These are phyloP conservation scores for Viridothelium virens DNA, from an alignment of 495 filamentous ascomycete species.

Conservation along the genomic window DNA sequence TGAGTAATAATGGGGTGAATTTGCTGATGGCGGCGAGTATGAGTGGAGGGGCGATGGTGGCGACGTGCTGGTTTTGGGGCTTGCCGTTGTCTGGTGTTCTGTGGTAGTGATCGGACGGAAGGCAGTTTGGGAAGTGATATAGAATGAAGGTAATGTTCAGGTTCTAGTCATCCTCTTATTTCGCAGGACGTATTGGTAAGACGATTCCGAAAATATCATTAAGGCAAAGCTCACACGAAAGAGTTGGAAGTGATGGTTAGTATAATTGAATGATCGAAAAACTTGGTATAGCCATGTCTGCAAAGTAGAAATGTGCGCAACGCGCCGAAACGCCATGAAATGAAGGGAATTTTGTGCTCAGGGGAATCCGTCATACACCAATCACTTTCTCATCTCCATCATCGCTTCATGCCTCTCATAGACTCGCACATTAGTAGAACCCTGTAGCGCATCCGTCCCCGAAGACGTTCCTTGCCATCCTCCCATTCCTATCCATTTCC, in stretches of 20 bases:
- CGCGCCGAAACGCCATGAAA: conserved; percentile 9
- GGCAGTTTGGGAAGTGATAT: background rate
- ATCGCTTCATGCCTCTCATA: background rate
- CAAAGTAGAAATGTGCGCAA: background rate
- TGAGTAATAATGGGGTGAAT: conserved; percentile 95
- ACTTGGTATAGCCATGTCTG: background rate
- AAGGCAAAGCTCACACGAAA: background rate
- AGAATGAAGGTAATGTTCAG: background rate
- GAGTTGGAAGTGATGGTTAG: background rate
- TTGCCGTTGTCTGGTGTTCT: conserved; percentile 2
- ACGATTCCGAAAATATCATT: background rate
- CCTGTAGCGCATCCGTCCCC: background rate
- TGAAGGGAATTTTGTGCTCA: background rate
- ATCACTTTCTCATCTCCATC: background rate
- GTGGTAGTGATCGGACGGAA: background rate
- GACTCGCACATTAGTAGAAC: background rate
- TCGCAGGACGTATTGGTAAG: too few relatives aligned
- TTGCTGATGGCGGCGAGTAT: conserved; percentile 75
- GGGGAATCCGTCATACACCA: background rate
- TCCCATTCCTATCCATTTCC: background rate
- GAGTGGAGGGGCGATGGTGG: conserved; percentile 69
- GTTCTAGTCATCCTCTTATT: background rate
- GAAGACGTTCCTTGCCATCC: background rate
- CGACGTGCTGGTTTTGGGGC: conserved; percentile 25
- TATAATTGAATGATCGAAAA: background rate